Base-by-base conservation (phyloP, 1,284 basidiomycete species). In the Megacollybia platyphylla region DNA sequence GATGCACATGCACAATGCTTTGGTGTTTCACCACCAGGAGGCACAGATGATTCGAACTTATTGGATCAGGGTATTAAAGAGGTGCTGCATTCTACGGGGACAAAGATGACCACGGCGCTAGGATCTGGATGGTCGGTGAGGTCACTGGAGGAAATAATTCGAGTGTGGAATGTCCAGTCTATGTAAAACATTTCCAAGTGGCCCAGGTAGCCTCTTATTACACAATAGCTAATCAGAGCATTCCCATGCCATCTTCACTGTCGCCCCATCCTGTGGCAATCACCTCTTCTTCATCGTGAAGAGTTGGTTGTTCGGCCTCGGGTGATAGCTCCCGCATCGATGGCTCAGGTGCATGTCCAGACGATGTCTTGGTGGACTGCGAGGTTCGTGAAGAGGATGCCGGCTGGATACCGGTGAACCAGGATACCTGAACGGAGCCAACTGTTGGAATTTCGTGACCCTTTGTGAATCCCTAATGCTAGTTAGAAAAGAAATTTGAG, bases 61-160 rank as follows among this genome's bases (percentile, higher is more conserved):
- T 57, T 85, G 37, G 75, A 79, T 47, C 54, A 65, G 43, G 82
- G 77, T 2, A 79, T 86, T 49, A 76, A 70, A 51, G 74, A 81
- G 50, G 77, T 85, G 11, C 51, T 83, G 48, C 76, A 80, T 50
- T 66, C 69, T 1, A 74, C 80, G 0, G 82, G 82, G 4, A 73
- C 71, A 1, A 78, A 73, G 54, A 71, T 84, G 70, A 76, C 74
- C 15, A 73, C 76, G 4, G 65, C 71, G 7, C 57, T 81, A 29
- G 80, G 77, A 1, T 70, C 74, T 0, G 81, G 79, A 5, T 85
- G 81, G 81, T 72, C 73, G 13, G 67, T 73, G 15, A 62, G 70
- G 41, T 78, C 74, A 7, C 52, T 85, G 47, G 72, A 80, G 49
- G 78, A 81, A 45, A 64, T 83, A 28, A 63, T 83, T 28, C 61